Evolutionary conservation across 2,329 filamentous ascomycete genomes (phyloP), one percentile per base, ranked within the genome.

Genomic region (Berkeleyomyces basicola): DNA sequence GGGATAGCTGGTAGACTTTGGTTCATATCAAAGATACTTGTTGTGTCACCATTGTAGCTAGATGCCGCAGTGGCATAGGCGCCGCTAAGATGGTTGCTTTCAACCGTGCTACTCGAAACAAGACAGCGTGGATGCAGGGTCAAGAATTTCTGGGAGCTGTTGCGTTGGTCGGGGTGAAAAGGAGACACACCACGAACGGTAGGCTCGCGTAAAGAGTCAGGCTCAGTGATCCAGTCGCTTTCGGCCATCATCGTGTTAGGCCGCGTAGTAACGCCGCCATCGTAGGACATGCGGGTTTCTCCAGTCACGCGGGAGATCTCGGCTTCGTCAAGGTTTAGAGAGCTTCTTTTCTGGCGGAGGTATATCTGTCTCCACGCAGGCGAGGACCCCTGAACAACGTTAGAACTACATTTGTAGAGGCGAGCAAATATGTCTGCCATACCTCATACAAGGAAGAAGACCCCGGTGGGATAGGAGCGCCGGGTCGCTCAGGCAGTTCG

Each of bases 191-290:
- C 31, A 6, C 39, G 37, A n/a, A n/a, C 23, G 31, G 47, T n/a
- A 14, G 59, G 47, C 23, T 61, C 59, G 4, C 16, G 46, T 6
- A 55, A 10, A 2, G 59, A 61, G 49, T 61, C 59, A 10, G 59
- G 46, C 39, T 61, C 59, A 37, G 63, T 61, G 11, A 64, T 23
- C 63, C 63, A 64, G 46, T 64, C 63, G 31, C 57, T 60, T 23
- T 63, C 57, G 10, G 61, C 61, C 5, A 58, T 10, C 9, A 57
- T 40, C 14, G 39, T 58, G n/a, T 57, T 23, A 4, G 46, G 61
- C 23, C 43, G 51, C 7, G 39, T 39, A 37, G 61, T 58, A 11
- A 42, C 3, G 16, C 14, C 42, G 36, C 58, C 58, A 11, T 23
- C 31, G 37, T 59, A 59, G 33, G 58, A 59, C 58, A 59, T 9